phyloP scores from a whole-genome alignment of 306 rosid genomes.

The Casuarina cunninghamiana region DNA sequence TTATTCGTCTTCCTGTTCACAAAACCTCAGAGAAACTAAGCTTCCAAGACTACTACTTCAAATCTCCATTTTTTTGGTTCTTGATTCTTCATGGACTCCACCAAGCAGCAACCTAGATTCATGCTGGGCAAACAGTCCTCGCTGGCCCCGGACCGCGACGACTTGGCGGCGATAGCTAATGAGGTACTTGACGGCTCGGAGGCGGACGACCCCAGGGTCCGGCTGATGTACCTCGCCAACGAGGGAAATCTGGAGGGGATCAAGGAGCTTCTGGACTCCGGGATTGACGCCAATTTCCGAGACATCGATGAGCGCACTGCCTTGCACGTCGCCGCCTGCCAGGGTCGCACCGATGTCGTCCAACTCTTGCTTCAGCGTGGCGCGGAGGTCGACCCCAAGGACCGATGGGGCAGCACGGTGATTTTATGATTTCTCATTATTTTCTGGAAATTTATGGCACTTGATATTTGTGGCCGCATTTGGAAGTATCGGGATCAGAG shows the following conservation, averaged over 20 bases:
- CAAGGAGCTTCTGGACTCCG: constrained; percentile 62
- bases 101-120: constrained; percentile 53
- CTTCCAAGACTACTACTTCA: too few species aligned
- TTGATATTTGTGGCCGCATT: too few species aligned
- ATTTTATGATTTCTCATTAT: background rate
- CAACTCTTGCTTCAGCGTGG: constrained; percentile 62
- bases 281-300: constrained; percentile 68
- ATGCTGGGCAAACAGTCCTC: constrained; percentile 75
- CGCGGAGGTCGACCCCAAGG: constrained; percentile 60
- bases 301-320: constrained; percentile 89
- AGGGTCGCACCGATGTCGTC: constrained; percentile 64
- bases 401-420: constrained; percentile 96
- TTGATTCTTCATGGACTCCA: constrained; percentile 41
- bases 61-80: background rate
- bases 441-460: background rate
- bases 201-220: constrained; percentile 52
- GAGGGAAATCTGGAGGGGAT: constrained; percentile 86
- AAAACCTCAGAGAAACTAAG: too few species aligned
- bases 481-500: too few species aligned
- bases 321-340: constrained; percentile 86
- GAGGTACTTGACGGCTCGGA: constrained; percentile 16
- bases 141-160: constrained; percentile 50
- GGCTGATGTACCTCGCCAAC: constrained; percentile 79
- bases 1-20: too few species aligned
- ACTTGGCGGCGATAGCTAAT: background rate